Evolutionary conservation across 305 asterid species (phyloP).

Genomic region (Coffea humblotiana): DNA sequence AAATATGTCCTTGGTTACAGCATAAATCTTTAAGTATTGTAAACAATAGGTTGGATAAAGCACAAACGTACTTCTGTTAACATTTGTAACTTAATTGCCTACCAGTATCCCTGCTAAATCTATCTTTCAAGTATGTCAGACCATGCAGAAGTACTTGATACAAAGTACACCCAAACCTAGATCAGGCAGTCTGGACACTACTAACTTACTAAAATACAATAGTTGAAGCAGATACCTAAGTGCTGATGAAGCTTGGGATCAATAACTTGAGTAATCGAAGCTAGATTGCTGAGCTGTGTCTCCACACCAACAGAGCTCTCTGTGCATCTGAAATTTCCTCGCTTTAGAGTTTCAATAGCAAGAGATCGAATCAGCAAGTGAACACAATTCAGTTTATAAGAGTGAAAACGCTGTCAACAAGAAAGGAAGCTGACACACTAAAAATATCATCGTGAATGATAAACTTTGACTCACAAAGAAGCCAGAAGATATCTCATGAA

Average conservation of each 20-base stretch:
- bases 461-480: neutral
- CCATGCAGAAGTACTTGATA: neutral
- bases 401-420: neutral
- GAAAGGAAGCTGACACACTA: neutral
- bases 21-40: neutral
- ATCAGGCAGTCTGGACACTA: neutral
- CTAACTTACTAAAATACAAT: neutral
- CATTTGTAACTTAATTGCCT: neutral
- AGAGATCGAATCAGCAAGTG: conserved; percentile 21
- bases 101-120: neutral
- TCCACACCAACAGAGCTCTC: conserved; percentile 86
- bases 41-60: neutral
- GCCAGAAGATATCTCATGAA: neutral
- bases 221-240: conserved; percentile 52
- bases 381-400: neutral
- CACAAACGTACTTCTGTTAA: neutral
- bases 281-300: conserved; percentile 72
- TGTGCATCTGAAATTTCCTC: conserved; percentile 96
- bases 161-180: neutral
- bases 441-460: neutral
- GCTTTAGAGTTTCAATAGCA: conserved; percentile 44
- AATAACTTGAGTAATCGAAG: conserved; percentile 71
- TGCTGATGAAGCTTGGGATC: conserved; percentile 94
- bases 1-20: neutral
- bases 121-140: neutral